Evolutionary conservation across 768 basidiomycete genomes (phyloP).

Genomic region (Panaeolus papilionaceus): DNA sequence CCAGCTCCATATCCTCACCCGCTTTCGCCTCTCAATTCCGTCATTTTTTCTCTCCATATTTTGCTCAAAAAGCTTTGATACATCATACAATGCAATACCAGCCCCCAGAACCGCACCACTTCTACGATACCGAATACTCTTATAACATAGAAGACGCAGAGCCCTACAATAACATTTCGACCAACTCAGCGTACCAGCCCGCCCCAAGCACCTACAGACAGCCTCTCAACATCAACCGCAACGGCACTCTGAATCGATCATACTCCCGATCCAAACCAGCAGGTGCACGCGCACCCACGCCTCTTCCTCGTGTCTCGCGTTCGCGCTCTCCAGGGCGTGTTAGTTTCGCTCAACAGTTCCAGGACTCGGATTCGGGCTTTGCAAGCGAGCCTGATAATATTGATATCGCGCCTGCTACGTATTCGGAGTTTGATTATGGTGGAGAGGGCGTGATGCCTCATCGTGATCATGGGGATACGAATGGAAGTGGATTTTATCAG

Average conservation of each 20-base stretch:
- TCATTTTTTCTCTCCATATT: background rate
- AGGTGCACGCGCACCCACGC: background rate
- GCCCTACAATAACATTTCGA: background rate
- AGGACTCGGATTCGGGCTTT: background rate
- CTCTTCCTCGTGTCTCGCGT: background rate
- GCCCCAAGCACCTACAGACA: background rate
- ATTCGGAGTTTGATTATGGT: constrained; percentile 7
- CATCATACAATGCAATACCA: background rate
- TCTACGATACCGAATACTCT: constrained; percentile 2
- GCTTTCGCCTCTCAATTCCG: background rate
- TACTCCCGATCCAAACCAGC: background rate
- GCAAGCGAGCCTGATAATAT: background rate
- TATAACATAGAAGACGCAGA: background rate
- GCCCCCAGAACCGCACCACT: constrained; percentile 1
- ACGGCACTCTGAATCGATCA: background rate
- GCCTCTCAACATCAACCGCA: background rate
- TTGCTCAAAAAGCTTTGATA: background rate
- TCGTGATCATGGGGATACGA: background rate
- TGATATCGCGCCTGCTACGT: background rate
- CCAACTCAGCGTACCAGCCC: background rate
- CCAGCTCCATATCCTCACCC: background rate
- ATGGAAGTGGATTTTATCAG: background rate
- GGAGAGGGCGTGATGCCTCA: constrained; percentile 5
- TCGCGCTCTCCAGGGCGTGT: constrained; percentile 1
- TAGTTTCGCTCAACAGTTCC: background rate